Percentiles rank a stretch among this genome's conserved stretches.
Conservation (phyloP, 495 filamentous ascomycete species). For the Chlorociboria aeruginascens region DNA sequence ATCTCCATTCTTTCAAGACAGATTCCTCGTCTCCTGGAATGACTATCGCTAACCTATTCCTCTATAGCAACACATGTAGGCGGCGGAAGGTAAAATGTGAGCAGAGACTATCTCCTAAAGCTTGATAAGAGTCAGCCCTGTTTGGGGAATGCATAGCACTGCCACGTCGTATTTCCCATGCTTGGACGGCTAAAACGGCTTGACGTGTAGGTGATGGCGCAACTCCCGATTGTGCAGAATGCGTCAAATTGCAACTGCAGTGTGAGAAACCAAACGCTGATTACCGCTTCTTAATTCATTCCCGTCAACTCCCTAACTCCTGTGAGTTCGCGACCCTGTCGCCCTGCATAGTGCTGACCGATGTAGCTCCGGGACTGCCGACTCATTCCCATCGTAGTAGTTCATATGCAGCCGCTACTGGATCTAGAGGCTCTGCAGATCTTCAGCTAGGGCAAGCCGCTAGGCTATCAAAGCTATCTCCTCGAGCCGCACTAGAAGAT, state of each 20-base stretch:
- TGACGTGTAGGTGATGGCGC: slow-evolving; percentile 19
- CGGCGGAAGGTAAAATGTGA: slow-evolving; percentile 25
- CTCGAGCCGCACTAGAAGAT: slow-evolving; percentile 16
- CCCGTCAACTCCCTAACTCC: not conserved
- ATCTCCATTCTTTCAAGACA: too few relatives aligned
- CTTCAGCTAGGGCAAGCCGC: not conserved
- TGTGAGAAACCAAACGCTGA: slow-evolving; percentile 18
- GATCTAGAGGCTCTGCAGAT: not conserved
- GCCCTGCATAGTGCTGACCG: not conserved
- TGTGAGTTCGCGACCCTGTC: not conserved
- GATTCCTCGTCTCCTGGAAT: too few relatives aligned
- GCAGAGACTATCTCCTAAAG: not conserved
- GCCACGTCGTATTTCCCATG: not conserved
- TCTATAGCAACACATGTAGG: slow-evolving; percentile 21
- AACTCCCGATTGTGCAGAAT: slow-evolving; percentile 19
- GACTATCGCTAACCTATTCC: too few relatives aligned
- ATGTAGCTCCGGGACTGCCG: not conserved
- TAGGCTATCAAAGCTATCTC: slow-evolving; percentile 9
- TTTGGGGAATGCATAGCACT: too few relatives aligned
- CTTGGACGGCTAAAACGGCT: not conserved
- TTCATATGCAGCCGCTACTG: not conserved
- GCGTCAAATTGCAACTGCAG: slow-evolving; percentile 14
- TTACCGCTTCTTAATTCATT: slow-evolving; percentile 3
- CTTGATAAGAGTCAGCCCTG: too few relatives aligned
- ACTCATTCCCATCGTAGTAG: not conserved